Base-by-base conservation (phyloP, 2,329 filamentous ascomycete species). In the Trichoderma hamatum region DNA sequence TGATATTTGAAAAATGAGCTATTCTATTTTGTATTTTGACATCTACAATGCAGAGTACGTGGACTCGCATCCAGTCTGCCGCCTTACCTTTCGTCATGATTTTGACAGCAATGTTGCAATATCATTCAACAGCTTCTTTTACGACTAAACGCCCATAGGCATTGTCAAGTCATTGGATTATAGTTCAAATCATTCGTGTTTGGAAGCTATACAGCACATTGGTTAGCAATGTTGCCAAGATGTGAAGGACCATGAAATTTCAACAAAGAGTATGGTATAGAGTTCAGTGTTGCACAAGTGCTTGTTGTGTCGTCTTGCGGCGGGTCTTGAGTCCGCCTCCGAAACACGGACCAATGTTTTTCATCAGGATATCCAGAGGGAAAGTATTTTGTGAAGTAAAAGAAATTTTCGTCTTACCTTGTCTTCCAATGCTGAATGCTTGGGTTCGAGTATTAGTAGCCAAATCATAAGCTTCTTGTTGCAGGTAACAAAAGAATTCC, bases 281-380 rank as follows among this genome's bases (percentile, higher is more conserved):
- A 49, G 55, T 68, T 93, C 91, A 94, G 92, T 92, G 86, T 81
- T 92, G 90, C 91, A 90, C 87, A 85, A 72, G 78, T 90, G 85
- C 89, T 90, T 87, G 86, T 85, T 84, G 82, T 83, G 85, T 92
- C 92, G 87, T 93, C 92, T 91, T 87, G 80, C 84, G 83, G 89
- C 90, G 91, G 92, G 91, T 94, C 92, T 95, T 95, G 92, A 93
- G 87, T 88, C 91, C 90, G 89, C 90, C 80, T 95, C 91, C 88
- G 92, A 89, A 95, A 96, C 92, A 95, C 92, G 92, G 92, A 95
- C 92, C 91, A 94, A 94, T 90, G 85, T 85, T 86, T 91, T 86
- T 94, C 92, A 94, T 94, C 92, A 81, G 74, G 70, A 51, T 51
- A 21, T 16, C 43, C 32, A 28, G 49, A 24, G 36, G 13, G 13